Evolutionary conservation across 1,284 basidiomycete species (phyloP).

Genomic region (Cutaneotrichosporon sp.): DNA sequence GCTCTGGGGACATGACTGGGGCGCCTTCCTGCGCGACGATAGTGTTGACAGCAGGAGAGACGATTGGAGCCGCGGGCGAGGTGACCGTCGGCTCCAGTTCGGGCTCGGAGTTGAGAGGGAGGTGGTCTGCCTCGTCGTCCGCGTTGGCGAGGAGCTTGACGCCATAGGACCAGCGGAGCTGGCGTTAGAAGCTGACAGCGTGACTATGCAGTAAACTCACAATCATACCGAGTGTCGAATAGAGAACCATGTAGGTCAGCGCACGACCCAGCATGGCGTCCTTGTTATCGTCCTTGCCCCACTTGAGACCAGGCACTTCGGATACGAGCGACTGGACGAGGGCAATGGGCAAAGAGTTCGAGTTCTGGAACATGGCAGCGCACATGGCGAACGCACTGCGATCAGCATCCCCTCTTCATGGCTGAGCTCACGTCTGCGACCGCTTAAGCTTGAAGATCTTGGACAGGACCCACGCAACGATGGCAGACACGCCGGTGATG

Average conservation of each 20-base stretch:
- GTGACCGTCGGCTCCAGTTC: not conserved
- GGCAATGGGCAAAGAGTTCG: slow-evolving; percentile 85
- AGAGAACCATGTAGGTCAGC: slow-evolving; percentile 84
- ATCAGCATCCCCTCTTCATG: too few relatives aligned
- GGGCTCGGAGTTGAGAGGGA: not conserved
- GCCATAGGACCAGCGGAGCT: slow-evolving; percentile 88
- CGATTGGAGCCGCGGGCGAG: not conserved
- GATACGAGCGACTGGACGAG: slow-evolving; percentile 78
- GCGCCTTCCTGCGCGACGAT: not conserved
- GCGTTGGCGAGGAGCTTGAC: slow-evolving; percentile 69
- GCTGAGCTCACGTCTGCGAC: too few relatives aligned
- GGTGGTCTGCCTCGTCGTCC: slow-evolving; percentile 51
- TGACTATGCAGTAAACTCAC: slow-evolving; percentile 54
- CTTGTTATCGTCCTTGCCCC: slow-evolving; percentile 73
- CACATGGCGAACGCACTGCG: slow-evolving; percentile 78
- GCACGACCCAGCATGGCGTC: slow-evolving; percentile 88
- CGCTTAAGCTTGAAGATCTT: slow-evolving; percentile 46
- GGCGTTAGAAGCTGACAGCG: slow-evolving; percentile 1
- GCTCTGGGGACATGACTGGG: slow-evolving; percentile 24
- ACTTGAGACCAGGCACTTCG: slow-evolving; percentile 74
- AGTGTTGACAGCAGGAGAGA: too few relatives aligned
- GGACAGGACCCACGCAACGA: slow-evolving; percentile 47
- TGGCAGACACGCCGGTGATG: slow-evolving; percentile 60
- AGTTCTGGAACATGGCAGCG: slow-evolving; percentile 57
- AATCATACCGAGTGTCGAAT: slow-evolving; percentile 90